Base-by-base conservation (phyloP, 495 filamentous ascomycete genomes). In the Xylaria palmicola region DNA sequence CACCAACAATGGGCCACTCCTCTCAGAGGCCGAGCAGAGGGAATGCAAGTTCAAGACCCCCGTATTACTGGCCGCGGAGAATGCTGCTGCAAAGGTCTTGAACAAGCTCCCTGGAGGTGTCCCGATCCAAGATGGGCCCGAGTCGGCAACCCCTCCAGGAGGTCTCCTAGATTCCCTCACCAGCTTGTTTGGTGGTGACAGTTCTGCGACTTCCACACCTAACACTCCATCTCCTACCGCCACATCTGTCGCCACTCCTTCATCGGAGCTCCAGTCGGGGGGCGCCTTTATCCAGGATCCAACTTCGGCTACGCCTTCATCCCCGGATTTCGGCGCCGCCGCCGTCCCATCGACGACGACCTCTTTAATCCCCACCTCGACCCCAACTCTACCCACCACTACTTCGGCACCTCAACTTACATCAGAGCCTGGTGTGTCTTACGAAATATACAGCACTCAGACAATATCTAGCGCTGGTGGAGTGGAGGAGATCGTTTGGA, bases 401-500 rank as follows among this genome's bases (percentile, higher is more conserved):
- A 72, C 71, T 20, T 20, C 67, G 3, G 66, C 68, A 6, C 62
- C 72, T 1, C 64, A 39, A 22, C 12, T 41, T 22, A 52, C 64
- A 5, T 70, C 66, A 12, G 67, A 68, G 17, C 58, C 62, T 4
- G 65, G 67, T 30, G 63, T 72, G 3, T 66, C 63, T 7, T 69
- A 75, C 62, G 63, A 71, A 58, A 62, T 74, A 36, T 57, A 75
- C 22, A 76, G 77, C 64, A 81, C 79, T 17, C 72, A 79, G 51
- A 77, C 72, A 36, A 55, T 77, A 24, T 78, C 79, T 22, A 66
- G 68, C 19, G 74, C 70, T 56, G 60, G 65, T 32, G 61, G 74
- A 19, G 74, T 81, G 15, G 71, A 72, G 57, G 72, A 77, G 68
- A 68, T 81, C 19, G 65, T 81, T 12, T 72, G 77, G 69, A 74